Evolutionary conservation across 1,284 basidiomycete genomes (phyloP), one percentile per base, ranked within the genome.

Genomic region (Porogramme epimiltina): DNA sequence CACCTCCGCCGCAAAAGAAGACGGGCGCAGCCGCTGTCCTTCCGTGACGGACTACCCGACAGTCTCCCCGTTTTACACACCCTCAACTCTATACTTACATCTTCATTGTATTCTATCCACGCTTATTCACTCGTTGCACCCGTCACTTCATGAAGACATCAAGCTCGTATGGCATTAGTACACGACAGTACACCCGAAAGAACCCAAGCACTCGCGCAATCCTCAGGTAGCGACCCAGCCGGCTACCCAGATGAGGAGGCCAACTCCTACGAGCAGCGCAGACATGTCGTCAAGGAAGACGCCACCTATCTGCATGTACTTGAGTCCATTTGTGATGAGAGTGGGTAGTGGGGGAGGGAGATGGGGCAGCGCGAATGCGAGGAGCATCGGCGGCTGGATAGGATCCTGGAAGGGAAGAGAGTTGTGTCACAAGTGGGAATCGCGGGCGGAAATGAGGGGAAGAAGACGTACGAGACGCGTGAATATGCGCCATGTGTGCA

Each of bases 401-500:
- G 79, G 65, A 62, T 87, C 81, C 87, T 89, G 51, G 19, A 51
- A 51, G 47, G 26, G 51, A 36, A 55, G 47, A 19, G 50, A 49
- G 18, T 47, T 24, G 5, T 39, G 8, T 19, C 22, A 34, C 23
- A n/a, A n/a, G n/a, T n/a, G n/a, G n/a, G 25, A 24, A n/a, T 26
- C 3, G n/a, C 16, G n/a, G 11, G 22, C 3, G 25, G 25, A 4
- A 22, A 26, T n/a, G n/a, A 9, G 18, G 19, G 4, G 4, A 33
- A 41, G 45, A 16, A 45, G 5, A 78, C 87, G 62, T 62, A 89
- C 88, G 51, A 85, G 77, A 56, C 82, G 81, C 16, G 76, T 78
- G 62, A 87, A 83, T 68, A 91, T 81, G 49, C 84, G 80, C 59
- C 84, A 64, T 15, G 88, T 88, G 59, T 90, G 87, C 42, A 91